Evolutionary conservation across 805 yeast genomes (phyloP), one percentile per base, ranked within the genome.

Genomic region (Nakazawaea sp.): DNA sequence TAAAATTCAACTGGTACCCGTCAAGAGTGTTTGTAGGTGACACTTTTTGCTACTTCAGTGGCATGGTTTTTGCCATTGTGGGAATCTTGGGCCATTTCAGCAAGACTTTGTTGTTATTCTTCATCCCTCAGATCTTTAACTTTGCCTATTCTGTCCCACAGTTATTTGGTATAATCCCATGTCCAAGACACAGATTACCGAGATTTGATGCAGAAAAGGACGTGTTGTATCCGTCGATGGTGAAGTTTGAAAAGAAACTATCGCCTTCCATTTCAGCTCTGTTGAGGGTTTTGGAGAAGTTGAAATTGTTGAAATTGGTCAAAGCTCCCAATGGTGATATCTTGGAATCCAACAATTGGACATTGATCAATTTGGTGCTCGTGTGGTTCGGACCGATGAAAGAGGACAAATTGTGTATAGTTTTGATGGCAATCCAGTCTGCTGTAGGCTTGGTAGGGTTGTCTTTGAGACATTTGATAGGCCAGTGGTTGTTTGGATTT

Each of bases 51-150:
- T 92, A 92, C 60, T 89, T 92, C 58, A 87, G 96, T 18, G 99
- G 99, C 3, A 92, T 92, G 98, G 95, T 92, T 1, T 88, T 92
- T 59, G 98, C 97, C 0, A 92, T 89, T 19, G 96, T 86, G 21
- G 97, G 97, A 1, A 92, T 92, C 25, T 69, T 86, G 41, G 97
- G 97, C 1, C 99, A 92, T 64, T 92, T 89, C 58, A 86, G 96
- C 30, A 92, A 92, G 60, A 92, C 99, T 0, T 64, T 90, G 47
- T 64, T 92, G 59, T 59, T 89, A 24, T 81, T 92, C 52, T 82
- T 92, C 55, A 63, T 86, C 29, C 97, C 97, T 3, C 98, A 92
- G 61, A 84, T 92, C 38, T 59, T 87, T 60, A 92, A 92, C 56
- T 92, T 92, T 48, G 46, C 87, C 16, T 92, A 88, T 59, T 86